A percentile compares a stretch with the other conserved stretches of the same genome.
Conservation (phyloP, 768 basidiomycete genomes). For the Thelephora aurantiotincta region DNA sequence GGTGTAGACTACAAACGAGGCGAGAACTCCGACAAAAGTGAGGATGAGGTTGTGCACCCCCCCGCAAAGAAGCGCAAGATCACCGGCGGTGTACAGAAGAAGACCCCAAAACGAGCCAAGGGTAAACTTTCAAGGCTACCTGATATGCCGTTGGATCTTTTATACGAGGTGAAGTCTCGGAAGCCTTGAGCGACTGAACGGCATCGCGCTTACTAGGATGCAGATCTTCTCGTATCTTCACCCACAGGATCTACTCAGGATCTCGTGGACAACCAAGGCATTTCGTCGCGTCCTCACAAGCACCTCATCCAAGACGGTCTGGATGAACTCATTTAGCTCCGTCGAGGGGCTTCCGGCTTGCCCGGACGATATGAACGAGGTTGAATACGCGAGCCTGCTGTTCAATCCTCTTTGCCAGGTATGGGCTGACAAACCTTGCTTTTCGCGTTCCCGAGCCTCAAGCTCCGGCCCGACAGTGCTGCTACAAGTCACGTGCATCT, state of each 20-base stretch:
- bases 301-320: constrained; percentile 2
- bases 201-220: background rate
- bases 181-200: background rate
- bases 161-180: constrained; percentile 4
- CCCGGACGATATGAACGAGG: constrained; percentile 8
- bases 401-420: constrained; percentile 10
- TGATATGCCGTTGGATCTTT: constrained; percentile 6
- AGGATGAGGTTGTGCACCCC: too few relatives aligned
- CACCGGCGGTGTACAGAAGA: too few relatives aligned
- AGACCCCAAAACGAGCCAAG: too few relatives aligned
- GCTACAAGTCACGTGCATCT: background rate
- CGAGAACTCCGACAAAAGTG: too few relatives aligned
- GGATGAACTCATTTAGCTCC: constrained; percentile 5
- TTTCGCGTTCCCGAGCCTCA: background rate
- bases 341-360: constrained; percentile 9
- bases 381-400: constrained; percentile 8
- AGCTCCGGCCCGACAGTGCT: background rate
- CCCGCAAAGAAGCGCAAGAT: too few relatives aligned
- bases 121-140: constrained; percentile 1
- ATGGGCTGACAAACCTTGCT: background rate
- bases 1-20: too few relatives aligned
- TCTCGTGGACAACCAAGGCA: constrained; percentile 6
- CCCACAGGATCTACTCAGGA: constrained; percentile 9
- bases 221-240: constrained; percentile 7
- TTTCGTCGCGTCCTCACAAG: constrained; percentile 9